Conservation (phyloP, 352 stramenopile species). For the Phytophthora pinifolia region DNA sequence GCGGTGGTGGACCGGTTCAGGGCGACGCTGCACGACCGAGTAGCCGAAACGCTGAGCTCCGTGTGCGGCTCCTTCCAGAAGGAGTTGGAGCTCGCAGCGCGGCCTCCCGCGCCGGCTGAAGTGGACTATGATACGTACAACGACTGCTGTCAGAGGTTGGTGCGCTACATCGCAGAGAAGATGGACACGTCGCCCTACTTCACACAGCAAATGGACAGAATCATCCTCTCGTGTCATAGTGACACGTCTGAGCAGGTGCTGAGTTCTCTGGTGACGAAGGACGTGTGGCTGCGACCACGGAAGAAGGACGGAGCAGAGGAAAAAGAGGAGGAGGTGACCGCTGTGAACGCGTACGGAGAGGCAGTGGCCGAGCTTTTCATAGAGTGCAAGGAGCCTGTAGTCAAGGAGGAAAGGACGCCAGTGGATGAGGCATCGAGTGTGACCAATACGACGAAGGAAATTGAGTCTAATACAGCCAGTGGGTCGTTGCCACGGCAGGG, state of each 20-base stretch:
- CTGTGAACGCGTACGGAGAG: not conserved
- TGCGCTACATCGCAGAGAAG: constrained; percentile 50
- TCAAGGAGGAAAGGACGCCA: too few species aligned
- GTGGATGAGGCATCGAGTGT: too few species aligned
- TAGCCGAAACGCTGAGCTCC: constrained; percentile 12
- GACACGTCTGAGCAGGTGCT: constrained; percentile 40
- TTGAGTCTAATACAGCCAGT: too few species aligned
- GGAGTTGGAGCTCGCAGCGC: constrained; percentile 13
- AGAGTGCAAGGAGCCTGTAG: too few species aligned
- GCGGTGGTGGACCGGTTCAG: constrained; percentile 7
- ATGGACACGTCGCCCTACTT: constrained; percentile 59
- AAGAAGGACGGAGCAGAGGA: constrained; percentile 14
- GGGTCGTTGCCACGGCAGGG: too few species aligned
- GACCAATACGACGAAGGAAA: too few species aligned
- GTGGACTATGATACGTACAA: constrained; percentile 41
- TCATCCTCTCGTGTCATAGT: constrained; percentile 62
- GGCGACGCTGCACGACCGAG: constrained; percentile 6
- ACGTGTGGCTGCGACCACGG: constrained; percentile 30
- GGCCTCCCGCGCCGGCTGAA: constrained; percentile 1
- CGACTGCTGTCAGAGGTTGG: constrained; percentile 46
- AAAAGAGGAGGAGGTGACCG: constrained; percentile 16
- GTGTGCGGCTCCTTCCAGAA: constrained; percentile 12
- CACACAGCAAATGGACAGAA: constrained; percentile 57
- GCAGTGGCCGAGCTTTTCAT: not conserved
- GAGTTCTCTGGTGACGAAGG: constrained; percentile 46